Evolutionary conservation across 192 early-diverging fungal genomes (phyloP).

Genomic region (Thoreauomyces humboldtii): DNA sequence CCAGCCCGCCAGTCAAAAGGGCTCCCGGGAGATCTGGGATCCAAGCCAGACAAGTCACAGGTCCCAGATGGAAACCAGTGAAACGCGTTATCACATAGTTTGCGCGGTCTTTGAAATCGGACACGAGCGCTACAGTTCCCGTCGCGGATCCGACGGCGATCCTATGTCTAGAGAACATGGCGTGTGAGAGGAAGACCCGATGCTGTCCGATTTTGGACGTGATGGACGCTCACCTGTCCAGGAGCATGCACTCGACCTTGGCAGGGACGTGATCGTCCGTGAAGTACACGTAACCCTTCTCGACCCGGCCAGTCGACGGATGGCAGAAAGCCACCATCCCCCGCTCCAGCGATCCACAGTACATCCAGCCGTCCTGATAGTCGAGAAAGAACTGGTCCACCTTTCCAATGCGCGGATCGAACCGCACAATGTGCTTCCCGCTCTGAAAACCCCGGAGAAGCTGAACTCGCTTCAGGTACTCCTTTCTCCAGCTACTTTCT

Average conservation of each 20-base stretch:
- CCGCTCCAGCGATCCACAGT: conserved; percentile 50
- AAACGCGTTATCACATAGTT: conserved; percentile 47
- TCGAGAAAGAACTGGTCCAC: conserved; percentile 50
- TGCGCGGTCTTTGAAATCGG: conserved; percentile 36
- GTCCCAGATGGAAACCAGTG: conserved; percentile 51
- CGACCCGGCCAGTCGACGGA: conserved; percentile 57
- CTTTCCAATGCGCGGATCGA: conserved; percentile 59
- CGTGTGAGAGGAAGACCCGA: background rate
- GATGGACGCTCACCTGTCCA: conserved; percentile 54
- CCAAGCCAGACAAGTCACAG: conserved; percentile 41
- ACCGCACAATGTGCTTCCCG: conserved; percentile 43
- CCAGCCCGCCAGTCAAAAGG: conserved; percentile 49
- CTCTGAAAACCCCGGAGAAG: conserved; percentile 32
- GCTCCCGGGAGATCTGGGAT: conserved; percentile 21
- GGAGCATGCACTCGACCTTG: conserved; percentile 45
- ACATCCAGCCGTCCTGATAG: conserved; percentile 48
- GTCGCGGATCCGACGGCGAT: conserved; percentile 56
- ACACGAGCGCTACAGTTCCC: conserved; percentile 54
- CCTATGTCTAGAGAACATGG: conserved; percentile 39
- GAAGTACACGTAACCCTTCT: conserved; percentile 53
- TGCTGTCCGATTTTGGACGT: background rate
- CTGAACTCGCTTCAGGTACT: conserved; percentile 31
- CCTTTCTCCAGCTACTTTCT: conserved; percentile 35
- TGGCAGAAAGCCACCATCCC: conserved; percentile 57
- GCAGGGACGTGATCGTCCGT: conserved; percentile 37